Percentiles rank a stretch among this genome's conserved stretches.
Evolutionary conservation across 2,329 filamentous ascomycete genomes (phyloP).

Genomic region (Arthroderma sp.): DNA sequence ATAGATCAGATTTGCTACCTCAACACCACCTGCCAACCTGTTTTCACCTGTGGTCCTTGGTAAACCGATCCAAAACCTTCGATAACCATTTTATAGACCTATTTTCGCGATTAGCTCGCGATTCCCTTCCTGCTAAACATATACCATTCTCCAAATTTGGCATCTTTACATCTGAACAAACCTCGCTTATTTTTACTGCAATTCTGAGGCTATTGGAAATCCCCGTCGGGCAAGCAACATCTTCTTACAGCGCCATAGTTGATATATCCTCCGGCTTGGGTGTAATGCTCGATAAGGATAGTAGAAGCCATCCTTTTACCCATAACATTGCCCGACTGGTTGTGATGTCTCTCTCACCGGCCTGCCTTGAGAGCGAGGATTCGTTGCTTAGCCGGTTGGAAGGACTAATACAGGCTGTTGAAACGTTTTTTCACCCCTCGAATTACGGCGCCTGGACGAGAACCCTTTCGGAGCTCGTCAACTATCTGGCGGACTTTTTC

Average conservation of each 20-base stretch:
- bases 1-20: constrained; percentile 63
- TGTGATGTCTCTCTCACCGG: constrained; percentile 79
- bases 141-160: constrained; percentile 75
- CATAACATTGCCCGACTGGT: constrained; percentile 92
- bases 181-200: constrained; percentile 82
- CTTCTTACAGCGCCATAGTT: constrained; percentile 67
- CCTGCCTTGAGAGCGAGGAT: constrained; percentile 60
- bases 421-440: constrained; percentile 97
- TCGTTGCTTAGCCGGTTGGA: constrained; percentile 78
- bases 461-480: constrained; percentile 76
- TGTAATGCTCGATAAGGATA: constrained; percentile 78
- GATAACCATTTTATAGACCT: constrained; percentile 83
- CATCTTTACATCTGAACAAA: constrained; percentile 85
- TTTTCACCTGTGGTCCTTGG: constrained; percentile 91
- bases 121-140: constrained; percentile 61
- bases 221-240: constrained; percentile 88
- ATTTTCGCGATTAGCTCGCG: constrained; percentile 72
- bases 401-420: constrained; percentile 82
- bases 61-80: constrained; percentile 76
- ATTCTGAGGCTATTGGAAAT: constrained; percentile 84
- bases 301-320: constrained; percentile 79
- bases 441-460: constrained; percentile 89
- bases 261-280: constrained; percentile 75
- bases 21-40: constrained; percentile 83
- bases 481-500: constrained; percentile 89